Conservation (phyloP, 495 filamentous ascomycete species). For the Margaritispora aquatica region DNA sequence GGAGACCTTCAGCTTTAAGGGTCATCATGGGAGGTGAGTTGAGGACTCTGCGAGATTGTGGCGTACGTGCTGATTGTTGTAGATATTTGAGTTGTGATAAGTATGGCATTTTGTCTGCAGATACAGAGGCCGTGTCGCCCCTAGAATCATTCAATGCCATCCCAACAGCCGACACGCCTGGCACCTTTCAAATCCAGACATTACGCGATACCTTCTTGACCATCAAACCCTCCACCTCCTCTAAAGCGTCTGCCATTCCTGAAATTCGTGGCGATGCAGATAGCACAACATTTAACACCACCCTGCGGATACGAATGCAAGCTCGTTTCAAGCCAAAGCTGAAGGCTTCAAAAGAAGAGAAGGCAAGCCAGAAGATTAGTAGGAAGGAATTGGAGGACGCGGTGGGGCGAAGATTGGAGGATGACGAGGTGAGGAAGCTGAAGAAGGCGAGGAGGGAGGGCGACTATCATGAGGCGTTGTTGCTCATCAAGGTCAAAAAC, state of each 20-base stretch:
- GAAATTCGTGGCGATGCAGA: slow-evolving; percentile 77
- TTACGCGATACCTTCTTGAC: slow-evolving; percentile 54
- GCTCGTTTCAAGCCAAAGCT: slow-evolving; percentile 83
- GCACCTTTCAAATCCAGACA: slow-evolving; percentile 65
- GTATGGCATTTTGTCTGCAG: slow-evolving; percentile 70
- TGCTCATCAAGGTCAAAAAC: slow-evolving; percentile 87
- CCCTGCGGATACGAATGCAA: slow-evolving; percentile 85
- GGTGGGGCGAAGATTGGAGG: slow-evolving; percentile 68
- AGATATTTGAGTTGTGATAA: slow-evolving; percentile 78
- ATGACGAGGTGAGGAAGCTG: slow-evolving; percentile 77
- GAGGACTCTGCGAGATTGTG: neutral
- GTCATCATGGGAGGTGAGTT: slow-evolving; percentile 73
- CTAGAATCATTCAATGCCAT: slow-evolving; percentile 78
- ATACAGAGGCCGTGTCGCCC: slow-evolving; percentile 68
- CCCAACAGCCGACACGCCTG: slow-evolving; percentile 53
- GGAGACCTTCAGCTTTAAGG: slow-evolving; percentile 77
- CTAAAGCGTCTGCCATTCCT: slow-evolving; percentile 38
- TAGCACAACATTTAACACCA: slow-evolving; percentile 65
- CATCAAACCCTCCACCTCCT: slow-evolving; percentile 37
- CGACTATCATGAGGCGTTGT: slow-evolving; percentile 80
- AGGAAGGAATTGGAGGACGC: slow-evolving; percentile 80
- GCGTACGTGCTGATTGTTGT: slow-evolving; percentile 37
- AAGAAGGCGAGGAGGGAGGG: slow-evolving; percentile 81
- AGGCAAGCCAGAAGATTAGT: slow-evolving; percentile 76
- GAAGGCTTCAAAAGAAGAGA: slow-evolving; percentile 70